Evolutionary conservation across 106 monocot genomes (phyloP), one percentile per base, ranked within the genome.

Genomic region (Apostasia shenzhenica): DNA sequence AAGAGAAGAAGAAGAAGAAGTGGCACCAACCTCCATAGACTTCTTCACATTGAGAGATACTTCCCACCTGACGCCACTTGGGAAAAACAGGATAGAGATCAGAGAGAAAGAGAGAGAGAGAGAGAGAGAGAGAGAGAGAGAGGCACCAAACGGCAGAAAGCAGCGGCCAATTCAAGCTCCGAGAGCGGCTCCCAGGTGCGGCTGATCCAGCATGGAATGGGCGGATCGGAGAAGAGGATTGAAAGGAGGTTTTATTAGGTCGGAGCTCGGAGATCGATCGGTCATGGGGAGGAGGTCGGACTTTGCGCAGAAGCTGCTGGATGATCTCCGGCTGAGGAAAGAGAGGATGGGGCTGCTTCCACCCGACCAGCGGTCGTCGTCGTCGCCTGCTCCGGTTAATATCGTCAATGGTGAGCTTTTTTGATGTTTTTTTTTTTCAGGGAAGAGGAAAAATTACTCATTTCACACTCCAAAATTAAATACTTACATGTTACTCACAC

Each of bases 251-350:
- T 37, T 26, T 26, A 26, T 26, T 26, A 26, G 51, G 13, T 3
- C 10, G 45, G 57, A 8, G 39, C 6, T 37, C 58, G 1, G 7
- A 3, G 1, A 8, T 2, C 8, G 40, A 37, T 14, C 48, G 38
- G 37, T 8, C 3, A 83, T 83, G 83, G 76, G 76, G 47, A 76
- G 41, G 76, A 68, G 72, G 46, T 55, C 79, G 8, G 83, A 84
- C 66, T 80, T 84, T 14, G 50, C 80, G 6, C 83, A 84, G 67
- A 84, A 84, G 58, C 73, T 84, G 68, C 64, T 84, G 12, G 76
- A 72, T 55, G 83, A 84, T 67, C 75, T 84, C 54, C 72, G 83
- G 41, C 5, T 64, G 6, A 52, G 83, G 46, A 76, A 80, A 69
- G 80, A 84, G 69, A 67, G 42, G 76, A 72, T 84, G 68, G 83